Conservation (phyloP, 2,329 filamentous ascomycete genomes). For the Cordyceps cicadae region DNA sequence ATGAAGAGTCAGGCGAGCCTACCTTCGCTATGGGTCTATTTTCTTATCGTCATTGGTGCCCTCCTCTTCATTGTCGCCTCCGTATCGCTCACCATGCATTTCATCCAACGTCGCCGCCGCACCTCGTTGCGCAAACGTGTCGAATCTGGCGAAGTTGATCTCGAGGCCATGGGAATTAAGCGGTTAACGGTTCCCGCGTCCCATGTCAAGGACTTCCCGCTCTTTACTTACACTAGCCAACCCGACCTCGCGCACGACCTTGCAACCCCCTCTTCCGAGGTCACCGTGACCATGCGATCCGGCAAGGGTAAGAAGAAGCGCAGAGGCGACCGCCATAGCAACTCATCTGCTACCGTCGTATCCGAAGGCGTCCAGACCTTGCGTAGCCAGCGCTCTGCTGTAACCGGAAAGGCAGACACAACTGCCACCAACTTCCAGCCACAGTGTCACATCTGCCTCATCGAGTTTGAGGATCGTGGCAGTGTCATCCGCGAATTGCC, state of each 20-base stretch:
- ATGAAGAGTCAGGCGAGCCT: constrained; percentile 42
- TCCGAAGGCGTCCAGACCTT: constrained; percentile 20
- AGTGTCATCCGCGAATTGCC: constrained; percentile 77
- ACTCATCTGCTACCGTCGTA: constrained; percentile 20
- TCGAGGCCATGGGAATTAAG: constrained; percentile 80
- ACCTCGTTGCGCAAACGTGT: constrained; percentile 61
- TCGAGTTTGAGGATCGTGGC: constrained; percentile 61
- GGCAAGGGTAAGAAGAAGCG: constrained; percentile 23
- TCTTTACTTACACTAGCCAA: constrained; percentile 66
- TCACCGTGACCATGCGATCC: constrained; percentile 22
- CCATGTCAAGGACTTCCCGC: constrained; percentile 64
- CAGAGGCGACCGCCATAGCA: constrained; percentile 22
- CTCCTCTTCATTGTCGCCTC: constrained; percentile 58
- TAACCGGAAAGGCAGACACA: constrained; percentile 27
- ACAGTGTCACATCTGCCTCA: constrained; percentile 82
- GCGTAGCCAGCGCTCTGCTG: constrained; percentile 31
- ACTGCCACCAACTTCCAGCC: constrained; percentile 60
- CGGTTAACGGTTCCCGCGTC: constrained; percentile 66
- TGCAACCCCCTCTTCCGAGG: constrained; percentile 27
- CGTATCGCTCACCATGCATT: constrained; percentile 67
- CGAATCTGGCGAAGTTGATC: constrained; percentile 68
- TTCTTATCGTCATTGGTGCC: constrained; percentile 61
- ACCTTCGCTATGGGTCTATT: constrained; percentile 75
- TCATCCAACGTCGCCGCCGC: constrained; percentile 64
- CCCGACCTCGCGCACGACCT: constrained; percentile 31